Conservation (phyloP, 495 filamentous ascomycete species). For the Penicillium flavigenum region DNA sequence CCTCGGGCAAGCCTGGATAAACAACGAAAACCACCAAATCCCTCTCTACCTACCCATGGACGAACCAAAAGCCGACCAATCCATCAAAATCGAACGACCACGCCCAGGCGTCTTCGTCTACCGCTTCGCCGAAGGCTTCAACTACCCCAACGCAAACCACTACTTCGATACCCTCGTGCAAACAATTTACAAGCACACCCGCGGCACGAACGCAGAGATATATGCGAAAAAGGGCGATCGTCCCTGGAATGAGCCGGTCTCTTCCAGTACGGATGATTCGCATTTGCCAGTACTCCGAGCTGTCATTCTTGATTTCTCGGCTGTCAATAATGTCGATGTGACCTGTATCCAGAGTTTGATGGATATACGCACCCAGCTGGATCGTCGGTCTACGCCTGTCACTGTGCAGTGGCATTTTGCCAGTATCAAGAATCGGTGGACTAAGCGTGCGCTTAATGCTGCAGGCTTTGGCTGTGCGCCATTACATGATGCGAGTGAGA, state of each 20-base stretch:
- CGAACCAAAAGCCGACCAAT: constrained; percentile 80
- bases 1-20: constrained; percentile 65
- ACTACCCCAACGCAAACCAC: constrained; percentile 87
- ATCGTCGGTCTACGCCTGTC: constrained; percentile 75
- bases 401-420: constrained; percentile 93
- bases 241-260: constrained; percentile 92
- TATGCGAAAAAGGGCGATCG: constrained; percentile 72
- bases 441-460: constrained; percentile 81
- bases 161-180: constrained; percentile 75
- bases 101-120: constrained; percentile 95
- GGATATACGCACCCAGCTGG: constrained; percentile 92
- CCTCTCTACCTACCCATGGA: constrained; percentile 83
- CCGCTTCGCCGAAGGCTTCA: constrained; percentile 90
- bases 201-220: constrained; percentile 63
- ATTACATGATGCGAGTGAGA: constrained; percentile 41
- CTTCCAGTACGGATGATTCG: constrained; percentile 51
- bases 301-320: constrained; percentile 88
- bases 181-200: constrained; percentile 69
- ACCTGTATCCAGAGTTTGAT: constrained; percentile 91
- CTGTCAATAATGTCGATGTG: constrained; percentile 92
- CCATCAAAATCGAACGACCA: constrained; percentile 68
- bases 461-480: constrained; percentile 81
- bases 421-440: constrained; percentile 90
- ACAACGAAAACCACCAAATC: constrained; percentile 38
- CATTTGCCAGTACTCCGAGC: constrained; percentile 75